Evolutionary conservation across 352 stramenopile genomes (phyloP).

Genomic region (Pythium angustatum): DNA sequence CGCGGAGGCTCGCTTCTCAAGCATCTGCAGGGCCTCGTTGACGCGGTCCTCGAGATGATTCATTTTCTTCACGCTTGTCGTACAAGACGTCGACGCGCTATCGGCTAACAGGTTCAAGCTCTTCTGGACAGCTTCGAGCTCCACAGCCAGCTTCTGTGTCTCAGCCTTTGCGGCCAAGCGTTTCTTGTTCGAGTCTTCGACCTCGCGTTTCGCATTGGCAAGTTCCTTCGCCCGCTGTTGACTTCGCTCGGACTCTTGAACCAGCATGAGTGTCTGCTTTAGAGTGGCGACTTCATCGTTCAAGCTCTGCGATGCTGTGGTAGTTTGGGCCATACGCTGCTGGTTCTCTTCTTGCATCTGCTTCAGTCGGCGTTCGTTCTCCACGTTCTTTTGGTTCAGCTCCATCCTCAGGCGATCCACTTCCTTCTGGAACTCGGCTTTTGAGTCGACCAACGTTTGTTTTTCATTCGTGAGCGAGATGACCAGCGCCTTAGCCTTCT

Average conservation of each 20-base stretch:
- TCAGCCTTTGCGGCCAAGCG: slow-evolving; percentile 76
- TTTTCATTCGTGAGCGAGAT: slow-evolving; percentile 70
- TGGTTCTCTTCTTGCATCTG: slow-evolving; percentile 59
- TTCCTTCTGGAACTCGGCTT: slow-evolving; percentile 56
- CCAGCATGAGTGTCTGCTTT: slow-evolving; percentile 54
- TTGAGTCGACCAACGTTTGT: slow-evolving; percentile 46
- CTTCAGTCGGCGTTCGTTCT: slow-evolving; percentile 66
- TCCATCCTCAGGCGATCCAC: slow-evolving; percentile 76
- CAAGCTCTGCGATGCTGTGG: slow-evolving; percentile 48
- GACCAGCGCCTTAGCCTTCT: slow-evolving; percentile 72
- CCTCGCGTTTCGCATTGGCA: slow-evolving; percentile 62
- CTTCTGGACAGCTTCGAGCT: slow-evolving; percentile 74
- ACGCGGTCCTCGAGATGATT: slow-evolving; percentile 63
- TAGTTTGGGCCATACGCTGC: slow-evolving; percentile 46
- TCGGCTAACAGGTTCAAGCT: slow-evolving; percentile 54
- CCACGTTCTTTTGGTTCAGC: slow-evolving; percentile 73
- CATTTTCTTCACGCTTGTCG: slow-evolving; percentile 61
- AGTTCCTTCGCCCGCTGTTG: slow-evolving; percentile 72
- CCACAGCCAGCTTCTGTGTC: slow-evolving; percentile 75
- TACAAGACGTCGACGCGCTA: slow-evolving; percentile 54
- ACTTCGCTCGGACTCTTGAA: slow-evolving; percentile 71
- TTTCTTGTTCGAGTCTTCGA: slow-evolving; percentile 84
- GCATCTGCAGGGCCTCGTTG: slow-evolving; percentile 60
- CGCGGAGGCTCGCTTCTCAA: slow-evolving; percentile 58
- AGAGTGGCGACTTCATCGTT: slow-evolving; percentile 61